These are phyloP conservation scores for Mimosa bimucronata DNA, from an alignment of 306 rosid species.

Conservation along the genomic window DNA sequence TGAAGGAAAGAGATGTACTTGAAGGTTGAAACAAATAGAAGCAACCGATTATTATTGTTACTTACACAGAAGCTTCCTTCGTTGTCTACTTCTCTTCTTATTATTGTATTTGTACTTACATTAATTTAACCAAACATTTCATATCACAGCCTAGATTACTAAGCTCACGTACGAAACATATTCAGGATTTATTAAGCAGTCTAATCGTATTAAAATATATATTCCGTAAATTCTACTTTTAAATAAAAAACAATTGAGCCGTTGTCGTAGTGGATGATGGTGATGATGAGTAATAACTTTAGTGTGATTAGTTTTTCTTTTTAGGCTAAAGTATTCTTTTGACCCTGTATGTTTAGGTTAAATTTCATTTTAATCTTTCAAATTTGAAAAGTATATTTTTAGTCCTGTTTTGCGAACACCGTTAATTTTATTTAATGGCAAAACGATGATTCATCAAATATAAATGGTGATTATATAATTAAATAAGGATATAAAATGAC, in stretches of 20 bases:
- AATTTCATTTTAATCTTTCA: too few relatives aligned
- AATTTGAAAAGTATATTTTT: too few relatives aligned
- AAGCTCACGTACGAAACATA: too few relatives aligned
- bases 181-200: background rate
- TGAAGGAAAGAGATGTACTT: background rate
- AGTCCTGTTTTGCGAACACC: too few relatives aligned
- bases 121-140: background rate
- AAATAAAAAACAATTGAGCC: background rate
- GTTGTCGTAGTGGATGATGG: background rate
- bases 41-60: background rate
- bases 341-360: too few relatives aligned
- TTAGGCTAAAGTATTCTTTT: too few relatives aligned
- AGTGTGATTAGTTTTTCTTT: background rate
- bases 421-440: too few relatives aligned
- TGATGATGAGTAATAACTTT: background rate
- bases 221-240: background rate
- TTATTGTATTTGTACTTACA: background rate
- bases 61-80: background rate
- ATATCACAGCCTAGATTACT: background rate
- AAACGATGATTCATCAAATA: too few relatives aligned
- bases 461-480: too few relatives aligned
- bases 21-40: background rate
- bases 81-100: background rate
- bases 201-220: background rate
- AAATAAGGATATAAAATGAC: too few relatives aligned